Evolutionary conservation across 225 moss, liverwort and hornwort genomes (phyloP).

Genomic region (Asterella californica): DNA sequence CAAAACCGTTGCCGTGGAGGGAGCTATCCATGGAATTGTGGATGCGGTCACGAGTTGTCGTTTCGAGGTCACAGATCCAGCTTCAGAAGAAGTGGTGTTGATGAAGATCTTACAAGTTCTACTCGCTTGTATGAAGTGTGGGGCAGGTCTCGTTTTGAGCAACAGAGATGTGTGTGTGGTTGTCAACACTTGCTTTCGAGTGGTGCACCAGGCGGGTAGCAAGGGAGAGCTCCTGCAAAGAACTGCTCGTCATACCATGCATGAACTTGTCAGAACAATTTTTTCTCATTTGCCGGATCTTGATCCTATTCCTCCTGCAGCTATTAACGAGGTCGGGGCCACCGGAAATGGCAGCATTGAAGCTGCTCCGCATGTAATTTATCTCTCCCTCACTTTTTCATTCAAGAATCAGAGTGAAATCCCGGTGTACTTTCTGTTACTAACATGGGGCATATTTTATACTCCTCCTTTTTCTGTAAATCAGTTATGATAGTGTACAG

Average conservation of each 20-base stretch:
- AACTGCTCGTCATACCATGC: conserved; percentile 98
- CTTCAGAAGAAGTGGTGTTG: conserved; percentile 93
- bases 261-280: conserved; percentile 95
- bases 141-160: conserved; percentile 82
- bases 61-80: conserved; percentile 98
- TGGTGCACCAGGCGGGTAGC: conserved; percentile 97
- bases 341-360: conserved; percentile 57
- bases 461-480: not conserved
- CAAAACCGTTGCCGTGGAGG: conserved; percentile 73
- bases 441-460: not conserved
- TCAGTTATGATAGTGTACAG: not conserved
- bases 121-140: conserved; percentile 89
- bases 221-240: conserved; percentile 98
- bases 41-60: conserved; percentile 98
- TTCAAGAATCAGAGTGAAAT: not conserved
- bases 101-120: conserved; percentile 99
- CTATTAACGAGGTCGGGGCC: conserved; percentile 42
- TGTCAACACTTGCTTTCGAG: conserved; percentile 94
- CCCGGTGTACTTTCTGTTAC: not conserved
- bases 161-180: conserved; percentile 93
- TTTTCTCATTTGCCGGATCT: conserved; percentile 88
- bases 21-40: conserved; percentile 92
- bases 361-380: conserved; percentile 46
- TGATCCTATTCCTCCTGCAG: conserved; percentile 50
- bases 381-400: conserved; percentile 16